Evolutionary conservation across 805 yeast species (phyloP).

Genomic region (Candida xyloterini): DNA sequence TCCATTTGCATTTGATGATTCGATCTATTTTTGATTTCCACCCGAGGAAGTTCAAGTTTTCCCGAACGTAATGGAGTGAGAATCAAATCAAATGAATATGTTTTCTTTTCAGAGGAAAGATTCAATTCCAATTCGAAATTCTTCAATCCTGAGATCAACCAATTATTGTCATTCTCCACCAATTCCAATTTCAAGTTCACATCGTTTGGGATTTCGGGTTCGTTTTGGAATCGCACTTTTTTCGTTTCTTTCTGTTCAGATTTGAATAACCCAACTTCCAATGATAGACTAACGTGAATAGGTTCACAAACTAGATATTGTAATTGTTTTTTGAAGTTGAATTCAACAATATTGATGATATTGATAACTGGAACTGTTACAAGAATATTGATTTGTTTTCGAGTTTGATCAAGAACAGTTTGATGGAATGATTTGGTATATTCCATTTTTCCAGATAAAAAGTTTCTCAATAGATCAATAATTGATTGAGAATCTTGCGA

Average conservation of each 20-base stretch:
- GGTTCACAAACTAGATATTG: constrained; percentile 64
- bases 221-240: constrained; percentile 29
- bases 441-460: constrained; percentile 11
- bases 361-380: constrained; percentile 64
- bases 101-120: constrained; percentile 14
- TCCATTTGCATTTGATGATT: constrained; percentile 47
- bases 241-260: constrained; percentile 24
- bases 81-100: constrained; percentile 37
- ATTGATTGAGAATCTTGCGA: constrained; percentile 15
- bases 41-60: constrained; percentile 61
- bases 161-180: constrained; percentile 48
- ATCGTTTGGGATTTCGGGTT: constrained; percentile 16
- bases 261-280: constrained; percentile 31
- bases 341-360: constrained; percentile 57
- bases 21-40: constrained; percentile 40
- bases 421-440: constrained; percentile 6
- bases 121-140: constrained; percentile 40
- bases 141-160: constrained; percentile 78
- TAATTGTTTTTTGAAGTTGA: constrained; percentile 36
- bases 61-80: constrained; percentile 79
- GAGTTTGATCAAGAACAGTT: constrained; percentile 2
- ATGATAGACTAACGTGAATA: constrained; percentile 41
- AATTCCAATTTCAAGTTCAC: constrained; percentile 26
- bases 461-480: constrained; percentile 9
- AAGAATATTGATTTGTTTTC: constrained; percentile 37